A percentile compares a stretch with the other conserved stretches of the same genome.
phyloP scores from a whole-genome alignment of 768 basidiomycete genomes.

The Rhizopogon salebrosus region DNA sequence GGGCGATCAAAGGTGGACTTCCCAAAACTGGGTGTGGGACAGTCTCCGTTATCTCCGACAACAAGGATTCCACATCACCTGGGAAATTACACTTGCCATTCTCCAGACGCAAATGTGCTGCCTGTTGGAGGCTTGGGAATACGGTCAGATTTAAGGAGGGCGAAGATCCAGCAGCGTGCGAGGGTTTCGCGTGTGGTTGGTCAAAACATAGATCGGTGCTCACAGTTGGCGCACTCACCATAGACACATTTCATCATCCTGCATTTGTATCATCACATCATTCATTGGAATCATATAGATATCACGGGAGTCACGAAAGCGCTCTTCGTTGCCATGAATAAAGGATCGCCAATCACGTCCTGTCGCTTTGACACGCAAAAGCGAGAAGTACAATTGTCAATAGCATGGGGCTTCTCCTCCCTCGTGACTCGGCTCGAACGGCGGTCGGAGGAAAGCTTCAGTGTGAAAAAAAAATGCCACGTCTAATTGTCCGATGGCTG shows the following conservation, averaged over 20 bases:
- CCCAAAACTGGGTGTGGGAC: slow-evolving; percentile 24
- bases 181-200: neutral
- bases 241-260: neutral
- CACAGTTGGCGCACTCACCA: neutral
- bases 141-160: neutral
- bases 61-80: slow-evolving; percentile 11
- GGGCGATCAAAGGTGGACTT: slow-evolving; percentile 19
- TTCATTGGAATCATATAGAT: neutral
- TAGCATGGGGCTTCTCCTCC: neutral
- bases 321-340: neutral
- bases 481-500: neutral
- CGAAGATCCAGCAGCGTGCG: neutral
- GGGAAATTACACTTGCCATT: slow-evolving; percentile 7
- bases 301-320: neutral
- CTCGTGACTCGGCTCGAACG: neutral
- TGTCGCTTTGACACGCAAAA: neutral
- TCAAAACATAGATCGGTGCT: neutral
- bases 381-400: neutral
- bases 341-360: neutral
- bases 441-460: too few species aligned
- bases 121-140: slow-evolving; percentile 16
- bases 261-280: neutral
- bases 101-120: slow-evolving; percentile 20
- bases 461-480: neutral
- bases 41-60: slow-evolving; percentile 5